Conservation (phyloP, 75 land plant genomes). For the Ceratopteris richardii region DNA sequence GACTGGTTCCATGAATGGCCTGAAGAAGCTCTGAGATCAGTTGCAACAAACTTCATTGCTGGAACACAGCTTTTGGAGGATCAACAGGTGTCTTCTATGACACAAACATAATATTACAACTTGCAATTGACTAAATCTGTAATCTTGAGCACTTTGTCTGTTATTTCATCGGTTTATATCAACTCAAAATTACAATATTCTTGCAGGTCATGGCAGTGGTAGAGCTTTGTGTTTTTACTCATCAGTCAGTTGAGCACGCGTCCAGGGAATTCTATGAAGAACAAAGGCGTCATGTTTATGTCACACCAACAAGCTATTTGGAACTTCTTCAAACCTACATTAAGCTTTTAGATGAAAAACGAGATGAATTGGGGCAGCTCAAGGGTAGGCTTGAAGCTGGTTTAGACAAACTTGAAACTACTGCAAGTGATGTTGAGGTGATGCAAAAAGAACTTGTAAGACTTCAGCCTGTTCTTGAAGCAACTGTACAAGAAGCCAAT, state of each 20-base stretch:
- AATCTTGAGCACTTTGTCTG: no score
- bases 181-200: background rate
- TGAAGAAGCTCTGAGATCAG: conserved; percentile 29
- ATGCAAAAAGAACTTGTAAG: conserved; percentile 24
- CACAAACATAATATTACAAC: no score
- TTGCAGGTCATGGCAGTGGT: conserved; percentile 15
- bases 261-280: conserved; percentile 32
- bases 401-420: conserved; percentile 24
- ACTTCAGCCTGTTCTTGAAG: conserved; percentile 17
- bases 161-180: no score
- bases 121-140: no score
- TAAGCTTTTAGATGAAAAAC: conserved; percentile 21
- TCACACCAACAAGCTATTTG: conserved; percentile 32
- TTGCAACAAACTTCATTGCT: conserved; percentile 21
- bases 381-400: conserved; percentile 21
- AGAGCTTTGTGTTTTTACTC: conserved; percentile 23
- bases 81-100: conserved; percentile 12
- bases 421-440: conserved; percentile 25
- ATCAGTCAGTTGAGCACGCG: conserved; percentile 26
- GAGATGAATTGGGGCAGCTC: conserved; percentile 18
- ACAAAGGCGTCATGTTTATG: conserved; percentile 27
- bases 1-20: conserved; percentile 43
- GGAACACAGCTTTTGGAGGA: conserved; percentile 15
- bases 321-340: conserved; percentile 30
- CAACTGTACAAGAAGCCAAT: conserved; percentile 35